Evolutionary conservation across 345 rosid genomes (phyloP), one percentile per base, ranked within the genome.

Genomic region (Gossypium stocksii): DNA sequence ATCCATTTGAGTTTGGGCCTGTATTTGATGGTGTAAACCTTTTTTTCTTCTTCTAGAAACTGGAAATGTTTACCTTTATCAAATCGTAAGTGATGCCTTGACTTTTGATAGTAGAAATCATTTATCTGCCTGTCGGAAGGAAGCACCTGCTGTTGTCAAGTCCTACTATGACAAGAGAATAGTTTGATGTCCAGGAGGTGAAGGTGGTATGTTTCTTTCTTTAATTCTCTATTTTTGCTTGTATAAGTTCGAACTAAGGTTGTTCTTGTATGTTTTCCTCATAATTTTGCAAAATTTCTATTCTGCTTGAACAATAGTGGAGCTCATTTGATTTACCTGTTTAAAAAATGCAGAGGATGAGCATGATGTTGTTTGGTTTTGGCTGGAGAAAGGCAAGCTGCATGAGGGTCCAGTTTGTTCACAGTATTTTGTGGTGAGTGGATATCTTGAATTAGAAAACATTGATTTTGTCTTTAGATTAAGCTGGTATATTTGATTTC

Each of bases 301-400:
- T 41, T 57, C 25, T 59, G 4, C 66, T 15, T 67, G 19, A 49
- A 25, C 22, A 54, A 19, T 4, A 29, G 5, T 52, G 15, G 14
- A 58, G 43, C 46, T 57, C 9, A 71, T 44, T 68, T 70, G 29
- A 19, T 56, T 77, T 27, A 23, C 25, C 59, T 52, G 14, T 62
- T 58, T 69, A 44, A 65, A 3, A 46, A 59, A 73, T 75, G 74
- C 79, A 94, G 38, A 92, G 87, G 97, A 91, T 38, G 95, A 92
- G 79, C 98, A 94, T 75, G 97, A 94, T 71, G 95, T 92, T 71
- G 95, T 92, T 46, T 92, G 97, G 97, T 94, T 92, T 85, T 90
- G 97, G 97, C 86, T 92, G 84, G 87, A 88, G 87, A 92, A 92
- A 81, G 97, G 89, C 84, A 86, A 88, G 86, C 85, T 88, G 10